phyloP scores from a whole-genome alignment of 1,284 basidiomycete species.

The Wallemia mellicola region DNA sequence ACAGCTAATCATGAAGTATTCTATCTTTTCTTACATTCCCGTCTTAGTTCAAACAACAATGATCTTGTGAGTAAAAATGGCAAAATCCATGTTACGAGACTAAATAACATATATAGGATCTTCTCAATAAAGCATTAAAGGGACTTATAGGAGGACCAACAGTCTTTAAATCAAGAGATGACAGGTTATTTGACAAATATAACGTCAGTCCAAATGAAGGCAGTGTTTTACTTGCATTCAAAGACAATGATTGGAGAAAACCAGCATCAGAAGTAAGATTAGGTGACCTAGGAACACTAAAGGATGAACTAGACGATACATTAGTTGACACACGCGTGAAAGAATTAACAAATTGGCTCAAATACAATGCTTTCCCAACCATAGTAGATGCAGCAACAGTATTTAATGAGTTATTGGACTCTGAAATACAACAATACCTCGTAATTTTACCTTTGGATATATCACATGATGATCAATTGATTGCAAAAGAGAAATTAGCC shows the following conservation, averaged over 20 bases:
- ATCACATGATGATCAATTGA: neutral
- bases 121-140: neutral
- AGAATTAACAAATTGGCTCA: neutral
- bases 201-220: neutral
- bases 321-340: neutral
- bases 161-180: neutral
- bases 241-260: neutral
- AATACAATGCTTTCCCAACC: neutral
- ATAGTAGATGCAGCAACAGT: neutral
- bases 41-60: neutral
- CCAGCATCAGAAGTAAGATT: neutral
- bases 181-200: neutral
- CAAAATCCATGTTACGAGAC: too few relatives aligned
- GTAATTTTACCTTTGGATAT: neutral
- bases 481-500: neutral
- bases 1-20: neutral
- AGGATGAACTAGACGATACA: neutral
- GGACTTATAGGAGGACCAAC: neutral
- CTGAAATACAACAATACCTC: neutral
- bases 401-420: neutral
- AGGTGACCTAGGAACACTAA: neutral
- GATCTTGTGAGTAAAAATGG: neutral
- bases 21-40: neutral
- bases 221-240: neutral
- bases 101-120: neutral